Base-by-base conservation (phyloP, 345 rosid genomes). In the Linum usitatissimum region DNA sequence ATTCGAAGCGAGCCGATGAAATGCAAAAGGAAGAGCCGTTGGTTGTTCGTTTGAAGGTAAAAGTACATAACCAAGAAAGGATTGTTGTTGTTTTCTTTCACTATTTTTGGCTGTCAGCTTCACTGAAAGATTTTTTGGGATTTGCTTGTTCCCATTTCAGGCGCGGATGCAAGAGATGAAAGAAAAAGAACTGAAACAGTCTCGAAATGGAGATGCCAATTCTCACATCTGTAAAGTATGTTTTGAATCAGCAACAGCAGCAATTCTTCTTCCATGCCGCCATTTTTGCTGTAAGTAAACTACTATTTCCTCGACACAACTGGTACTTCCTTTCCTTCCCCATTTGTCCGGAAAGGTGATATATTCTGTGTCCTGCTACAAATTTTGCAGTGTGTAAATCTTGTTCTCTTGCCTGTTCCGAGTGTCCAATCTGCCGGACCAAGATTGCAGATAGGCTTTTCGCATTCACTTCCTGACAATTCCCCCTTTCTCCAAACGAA, bases 141-240 rank as follows among this genome's bases (percentile, higher is more conserved):
- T 38, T 54, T 6, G 4, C 15, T 45, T 60, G 63, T 54, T 64
- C 59, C 60, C 57, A 48, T 64, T 70, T 30, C 83, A 94, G 99
- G 97, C 96, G 3, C 69, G 91, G 34, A 94, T 94, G 96, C 96
- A 86, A 80, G 97, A 94, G 71, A 90, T 90, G 95, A 94, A 88
- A 73, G 97, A 94, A 78, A 94, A 85, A 71, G 97, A 94, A 70
- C 75, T 82, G 65, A 86, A 80, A 77, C 75, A 78, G 57, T 66
- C 63, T 30, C 86, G 84, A 30, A 83, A 86, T 64, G 95, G 88
- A 59, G 99, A 90, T 72, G 80, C 78, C 70, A 94, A 88, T 76
- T 90, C 97, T 54, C 96, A 87, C 53, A 80, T 84, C 71, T 93
- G 99, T 82, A 93, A 93, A 90, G 92, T 90, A 40, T 90, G 99